phyloP scores from a whole-genome alignment of 2,329 filamentous ascomycete genomes.

The Aschersonia sp. region DNA sequence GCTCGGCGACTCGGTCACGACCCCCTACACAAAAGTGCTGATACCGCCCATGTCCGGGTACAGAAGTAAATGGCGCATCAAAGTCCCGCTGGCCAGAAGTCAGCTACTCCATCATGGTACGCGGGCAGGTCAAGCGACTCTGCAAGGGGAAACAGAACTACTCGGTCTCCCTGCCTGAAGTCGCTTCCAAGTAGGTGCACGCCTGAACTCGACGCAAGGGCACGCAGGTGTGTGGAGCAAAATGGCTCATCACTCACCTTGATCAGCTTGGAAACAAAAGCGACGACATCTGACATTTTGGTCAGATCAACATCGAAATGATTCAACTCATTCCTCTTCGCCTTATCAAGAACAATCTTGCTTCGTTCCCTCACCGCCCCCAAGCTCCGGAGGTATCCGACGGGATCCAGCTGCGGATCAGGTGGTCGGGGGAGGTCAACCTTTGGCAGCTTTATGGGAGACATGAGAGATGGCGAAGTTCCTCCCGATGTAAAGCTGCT shows the following conservation, averaged over 20 bases:
- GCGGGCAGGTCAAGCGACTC: too few relatives aligned
- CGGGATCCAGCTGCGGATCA: slow-evolving; percentile 76
- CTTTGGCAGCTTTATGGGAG: slow-evolving; percentile 47
- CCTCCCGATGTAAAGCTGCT: slow-evolving; percentile 28
- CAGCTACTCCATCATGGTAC: background rate
- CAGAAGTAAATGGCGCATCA: slow-evolving; percentile 40
- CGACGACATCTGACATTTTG: slow-evolving; percentile 72
- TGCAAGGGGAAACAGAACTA: too few relatives aligned
- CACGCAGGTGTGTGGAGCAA: background rate
- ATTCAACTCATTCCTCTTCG: slow-evolving; percentile 58
- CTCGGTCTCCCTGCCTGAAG: too few relatives aligned
- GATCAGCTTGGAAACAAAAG: slow-evolving; percentile 84
- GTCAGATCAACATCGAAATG: slow-evolving; percentile 82
- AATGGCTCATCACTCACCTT: slow-evolving; percentile 45
- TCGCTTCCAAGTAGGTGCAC: too few relatives aligned
- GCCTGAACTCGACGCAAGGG: too few relatives aligned
- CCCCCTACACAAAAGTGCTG: slow-evolving; percentile 77
- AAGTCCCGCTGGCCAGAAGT: slow-evolving; percentile 31
- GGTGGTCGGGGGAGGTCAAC: slow-evolving; percentile 72
- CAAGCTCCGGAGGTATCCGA: slow-evolving; percentile 80
- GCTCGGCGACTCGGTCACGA: slow-evolving; percentile 55
- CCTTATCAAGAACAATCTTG: slow-evolving; percentile 60
- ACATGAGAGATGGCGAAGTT: slow-evolving; percentile 37
- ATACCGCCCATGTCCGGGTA: slow-evolving; percentile 77
- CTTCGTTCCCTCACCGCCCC: slow-evolving; percentile 73